Conservation (phyloP, 2,329 filamentous ascomycete genomes). For the Cladophialophora immunda region DNA sequence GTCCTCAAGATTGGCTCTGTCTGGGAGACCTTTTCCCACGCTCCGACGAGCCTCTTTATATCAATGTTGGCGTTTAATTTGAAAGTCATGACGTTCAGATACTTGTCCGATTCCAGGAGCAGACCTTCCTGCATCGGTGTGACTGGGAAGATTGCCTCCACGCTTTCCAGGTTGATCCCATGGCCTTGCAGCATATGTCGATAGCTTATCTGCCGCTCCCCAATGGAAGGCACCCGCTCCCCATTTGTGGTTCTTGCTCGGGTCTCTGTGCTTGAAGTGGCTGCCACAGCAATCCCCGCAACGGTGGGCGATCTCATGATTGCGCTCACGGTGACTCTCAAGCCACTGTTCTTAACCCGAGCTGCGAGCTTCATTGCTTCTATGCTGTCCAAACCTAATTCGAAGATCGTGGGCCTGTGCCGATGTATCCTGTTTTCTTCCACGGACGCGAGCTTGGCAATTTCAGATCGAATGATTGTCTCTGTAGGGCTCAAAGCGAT, state of each 20-base stretch:
- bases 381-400: conserved; percentile 90
- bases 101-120: conserved; percentile 74
- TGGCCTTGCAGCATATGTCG: conserved; percentile 48
- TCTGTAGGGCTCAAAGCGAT: conserved; percentile 70
- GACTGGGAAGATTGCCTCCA: conserved; percentile 73
- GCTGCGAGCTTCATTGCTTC: conserved; percentile 86
- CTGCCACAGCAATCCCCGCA: conserved; percentile 60
- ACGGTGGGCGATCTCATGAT: conserved; percentile 79
- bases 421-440: conserved; percentile 62
- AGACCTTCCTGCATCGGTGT: conserved; percentile 85
- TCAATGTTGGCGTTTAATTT: conserved; percentile 66
- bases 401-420: conserved; percentile 71
- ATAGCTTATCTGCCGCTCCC: conserved; percentile 47
- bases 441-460: conserved; percentile 69
- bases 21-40: conserved; percentile 69
- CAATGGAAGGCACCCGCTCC: conserved; percentile 31
- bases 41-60: conserved; percentile 62
- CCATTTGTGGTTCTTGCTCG: neutral
- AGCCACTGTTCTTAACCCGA: conserved; percentile 67
- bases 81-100: conserved; percentile 86
- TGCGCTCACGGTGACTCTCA: conserved; percentile 74
- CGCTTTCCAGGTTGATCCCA: conserved; percentile 48
- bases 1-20: conserved; percentile 78
- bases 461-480: conserved; percentile 64
- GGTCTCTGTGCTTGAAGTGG: conserved; percentile 26